phyloP scores from a whole-genome alignment of 345 rosid species.

The Xanthoceras sorbifolium region DNA sequence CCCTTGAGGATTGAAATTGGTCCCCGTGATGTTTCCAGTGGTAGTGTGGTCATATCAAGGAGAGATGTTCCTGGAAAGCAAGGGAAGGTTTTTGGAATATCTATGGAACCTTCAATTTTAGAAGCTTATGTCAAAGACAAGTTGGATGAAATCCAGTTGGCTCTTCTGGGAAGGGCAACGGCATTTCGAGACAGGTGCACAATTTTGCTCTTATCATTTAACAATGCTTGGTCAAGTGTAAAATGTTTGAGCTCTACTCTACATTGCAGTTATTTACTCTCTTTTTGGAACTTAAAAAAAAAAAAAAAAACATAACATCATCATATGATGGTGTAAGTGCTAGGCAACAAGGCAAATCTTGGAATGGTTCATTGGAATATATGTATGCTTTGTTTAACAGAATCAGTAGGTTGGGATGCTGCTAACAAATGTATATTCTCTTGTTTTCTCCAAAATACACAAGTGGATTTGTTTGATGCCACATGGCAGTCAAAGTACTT shows the following conservation, averaged over 20 bases:
- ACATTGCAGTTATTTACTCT: background rate
- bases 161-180: conserved; percentile 66
- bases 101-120: conserved; percentile 74
- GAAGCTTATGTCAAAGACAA: conserved; percentile 77
- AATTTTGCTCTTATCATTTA: conserved; percentile 11
- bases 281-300: background rate
- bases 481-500: background rate
- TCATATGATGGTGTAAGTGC: background rate
- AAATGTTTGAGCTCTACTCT: conserved; percentile 5
- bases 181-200: conserved; percentile 78
- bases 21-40: conserved; percentile 86
- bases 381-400: background rate
- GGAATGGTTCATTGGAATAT: background rate
- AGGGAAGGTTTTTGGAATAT: conserved; percentile 90
- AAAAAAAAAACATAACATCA: background rate
- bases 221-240: background rate
- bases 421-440: background rate
- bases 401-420: background rate
- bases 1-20: conserved; percentile 94
- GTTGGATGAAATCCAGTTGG: conserved; percentile 85
- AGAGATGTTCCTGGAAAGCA: conserved; percentile 92
- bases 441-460: background rate
- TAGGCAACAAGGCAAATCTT: background rate
- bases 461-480: background rate
- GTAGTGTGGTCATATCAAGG: conserved; percentile 80